A percentile compares a stretch with the other conserved stretches of the same genome.
phyloP scores from a whole-genome alignment of 208 protist genomes.

The Hexamita inflata region DNA sequence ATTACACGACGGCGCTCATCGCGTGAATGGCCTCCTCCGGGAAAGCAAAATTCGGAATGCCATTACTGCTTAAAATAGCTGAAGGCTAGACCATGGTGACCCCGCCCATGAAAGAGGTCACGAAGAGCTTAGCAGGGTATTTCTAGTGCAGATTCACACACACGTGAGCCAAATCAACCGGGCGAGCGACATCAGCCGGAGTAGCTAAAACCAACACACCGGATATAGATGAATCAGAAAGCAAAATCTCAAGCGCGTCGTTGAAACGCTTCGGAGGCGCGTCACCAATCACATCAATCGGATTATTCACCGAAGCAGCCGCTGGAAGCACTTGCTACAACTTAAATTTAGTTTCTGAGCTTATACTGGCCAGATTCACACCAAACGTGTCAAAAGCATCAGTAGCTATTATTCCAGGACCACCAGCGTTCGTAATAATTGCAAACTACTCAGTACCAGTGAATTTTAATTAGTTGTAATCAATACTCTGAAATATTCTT shows the following conservation, averaged over 20 bases:
- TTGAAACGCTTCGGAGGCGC: constrained; percentile 26
- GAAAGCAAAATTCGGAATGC: constrained; percentile 37
- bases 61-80: constrained; percentile 22
- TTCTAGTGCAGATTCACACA: constrained; percentile 25
- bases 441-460: no score
- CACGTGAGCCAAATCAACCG: constrained; percentile 30
- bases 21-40: constrained; percentile 36
- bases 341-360: neutral
- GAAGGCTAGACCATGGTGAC: constrained; percentile 12
- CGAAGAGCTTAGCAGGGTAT: constrained; percentile 27
- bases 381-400: constrained; percentile 31
- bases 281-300: constrained; percentile 45
- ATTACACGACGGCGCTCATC: constrained; percentile 29
- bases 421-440: constrained; percentile 46
- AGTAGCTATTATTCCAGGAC: constrained; percentile 44
- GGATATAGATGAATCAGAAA: constrained; percentile 28
- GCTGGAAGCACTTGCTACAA: constrained; percentile 32
- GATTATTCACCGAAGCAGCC: constrained; percentile 37
- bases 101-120: constrained; percentile 43
- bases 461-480: no score
- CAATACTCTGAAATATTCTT: no score
- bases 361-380: constrained; percentile 26
- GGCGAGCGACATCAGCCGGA: constrained; percentile 38
- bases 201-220: constrained; percentile 37
- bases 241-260: constrained; percentile 27